Evolutionary conservation across 2,329 filamentous ascomycete genomes (phyloP).

Genomic region (Didymella glomerata): DNA sequence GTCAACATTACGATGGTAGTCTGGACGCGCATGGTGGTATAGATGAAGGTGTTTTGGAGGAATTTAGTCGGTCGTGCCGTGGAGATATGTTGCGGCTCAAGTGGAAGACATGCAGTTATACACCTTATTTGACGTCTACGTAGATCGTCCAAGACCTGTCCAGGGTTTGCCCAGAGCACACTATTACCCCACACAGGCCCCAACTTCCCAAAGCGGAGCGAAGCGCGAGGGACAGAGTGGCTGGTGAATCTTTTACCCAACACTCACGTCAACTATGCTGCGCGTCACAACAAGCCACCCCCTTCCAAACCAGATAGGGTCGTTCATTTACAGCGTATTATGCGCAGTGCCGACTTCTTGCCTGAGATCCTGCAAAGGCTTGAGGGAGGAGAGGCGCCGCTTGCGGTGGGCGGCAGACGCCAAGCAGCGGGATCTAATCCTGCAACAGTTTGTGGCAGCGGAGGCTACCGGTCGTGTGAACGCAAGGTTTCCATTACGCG

Average conservation of each 20-base stretch:
- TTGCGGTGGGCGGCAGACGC: constrained; percentile 2
- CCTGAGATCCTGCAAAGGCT: constrained; percentile 16
- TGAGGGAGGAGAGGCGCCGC: not conserved
- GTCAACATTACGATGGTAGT: constrained; percentile 29
- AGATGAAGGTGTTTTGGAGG: not conserved
- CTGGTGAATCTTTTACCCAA: constrained; percentile 11
- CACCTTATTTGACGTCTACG: not conserved
- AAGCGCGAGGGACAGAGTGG: constrained; percentile 21
- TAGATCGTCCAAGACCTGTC: constrained; percentile 3
- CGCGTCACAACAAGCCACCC: constrained; percentile 16
- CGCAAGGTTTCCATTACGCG: constrained; percentile 11
- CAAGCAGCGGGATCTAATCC: constrained; percentile 16
- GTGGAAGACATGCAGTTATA: constrained; percentile 4
- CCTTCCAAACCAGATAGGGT: not conserved
- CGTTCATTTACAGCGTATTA: constrained; percentile 1
- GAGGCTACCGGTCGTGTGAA: constrained; percentile 11
- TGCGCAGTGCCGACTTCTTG: constrained; percentile 24
- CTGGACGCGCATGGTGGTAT: constrained; percentile 30
- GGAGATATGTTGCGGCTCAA: not conserved
- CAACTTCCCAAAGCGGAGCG: constrained; percentile 17
- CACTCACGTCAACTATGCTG: constrained; percentile 18
- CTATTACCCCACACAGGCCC: constrained; percentile 13
- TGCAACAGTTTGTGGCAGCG: constrained; percentile 18
- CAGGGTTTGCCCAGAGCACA: constrained; percentile 10
- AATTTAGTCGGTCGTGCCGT: too few relatives aligned